A percentile compares a stretch with the other conserved stretches of the same genome.
Conservation (phyloP, 208 protist species). For the Angomonas ambiguus region DNA sequence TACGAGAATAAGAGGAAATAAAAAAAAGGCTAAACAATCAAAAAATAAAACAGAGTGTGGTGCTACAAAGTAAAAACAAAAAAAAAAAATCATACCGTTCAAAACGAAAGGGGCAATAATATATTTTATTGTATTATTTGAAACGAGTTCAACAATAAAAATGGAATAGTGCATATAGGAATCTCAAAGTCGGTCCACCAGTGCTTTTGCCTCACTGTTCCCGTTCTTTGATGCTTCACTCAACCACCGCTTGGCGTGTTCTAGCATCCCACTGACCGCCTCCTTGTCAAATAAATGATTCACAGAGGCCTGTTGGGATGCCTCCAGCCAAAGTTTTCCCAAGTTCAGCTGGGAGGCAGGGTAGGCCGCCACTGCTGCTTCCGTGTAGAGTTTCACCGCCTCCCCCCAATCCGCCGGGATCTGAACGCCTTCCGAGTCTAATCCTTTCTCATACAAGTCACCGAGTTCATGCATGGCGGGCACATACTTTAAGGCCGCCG, state of each 20-base stretch:
- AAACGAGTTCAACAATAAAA: background rate
- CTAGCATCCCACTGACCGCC: conserved; percentile 20
- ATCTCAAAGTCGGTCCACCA: background rate
- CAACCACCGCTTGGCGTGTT: conserved; percentile 47
- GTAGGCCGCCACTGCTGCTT: conserved; percentile 51
- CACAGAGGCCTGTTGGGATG: conserved; percentile 24
- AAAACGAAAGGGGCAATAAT: no score
- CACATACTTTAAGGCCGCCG: conserved; percentile 53
- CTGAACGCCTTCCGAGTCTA: background rate
- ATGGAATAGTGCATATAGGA: background rate
- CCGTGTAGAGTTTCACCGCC: conserved; percentile 58
- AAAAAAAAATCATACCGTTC: no score
- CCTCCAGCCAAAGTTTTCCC: conserved; percentile 64
- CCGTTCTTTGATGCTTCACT: conserved; percentile 42
- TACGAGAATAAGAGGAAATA: background rate
- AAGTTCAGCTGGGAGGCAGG: conserved; percentile 67
- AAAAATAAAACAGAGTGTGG: no score
- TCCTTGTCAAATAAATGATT: background rate
- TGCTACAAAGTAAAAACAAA: no score
- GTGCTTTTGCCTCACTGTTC: conserved; percentile 43
- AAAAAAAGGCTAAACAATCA: conserved; percentile 5
- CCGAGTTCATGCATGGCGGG: conserved; percentile 83
- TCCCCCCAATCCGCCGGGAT: conserved; percentile 70
- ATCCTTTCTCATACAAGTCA: conserved; percentile 57
- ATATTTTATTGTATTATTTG: background rate